A percentile compares a stretch with the other conserved stretches of the same genome.
phyloP scores from a whole-genome alignment of 352 stramenopile species.

The Pythium rishiriense region DNA sequence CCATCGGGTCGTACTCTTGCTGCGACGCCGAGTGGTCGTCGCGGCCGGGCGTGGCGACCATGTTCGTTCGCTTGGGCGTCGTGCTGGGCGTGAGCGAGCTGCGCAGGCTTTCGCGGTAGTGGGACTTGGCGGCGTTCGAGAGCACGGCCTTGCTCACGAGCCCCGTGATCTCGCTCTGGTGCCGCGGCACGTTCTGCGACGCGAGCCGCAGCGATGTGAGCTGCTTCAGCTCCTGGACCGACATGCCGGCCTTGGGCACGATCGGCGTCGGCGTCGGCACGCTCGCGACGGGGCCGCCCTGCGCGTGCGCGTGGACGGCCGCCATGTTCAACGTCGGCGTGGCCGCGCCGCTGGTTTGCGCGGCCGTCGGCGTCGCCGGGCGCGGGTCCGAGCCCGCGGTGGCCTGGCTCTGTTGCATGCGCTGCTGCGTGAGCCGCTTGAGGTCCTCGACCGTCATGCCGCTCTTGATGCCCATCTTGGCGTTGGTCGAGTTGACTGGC shows the following conservation, averaged over 20 bases:
- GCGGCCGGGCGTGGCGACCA: constrained; percentile 19
- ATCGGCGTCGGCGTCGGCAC: constrained; percentile 37
- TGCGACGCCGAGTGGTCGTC: constrained; percentile 9
- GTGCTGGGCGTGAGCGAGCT: constrained; percentile 53
- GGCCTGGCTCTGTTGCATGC: constrained; percentile 66
- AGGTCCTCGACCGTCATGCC: constrained; percentile 88
- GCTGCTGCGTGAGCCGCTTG: constrained; percentile 83
- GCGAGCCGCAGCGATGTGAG: constrained; percentile 77
- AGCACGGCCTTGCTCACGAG: constrained; percentile 79
- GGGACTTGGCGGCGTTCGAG: constrained; percentile 71
- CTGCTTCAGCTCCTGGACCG: constrained; percentile 86
- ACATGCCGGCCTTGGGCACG: constrained; percentile 80
- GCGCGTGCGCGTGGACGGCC: constrained; percentile 38
- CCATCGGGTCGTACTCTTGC: constrained; percentile 22
- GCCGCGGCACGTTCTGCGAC: constrained; percentile 61
- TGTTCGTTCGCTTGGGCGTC: constrained; percentile 44
- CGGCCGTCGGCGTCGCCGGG: constrained; percentile 40
- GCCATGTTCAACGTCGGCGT: constrained; percentile 72
- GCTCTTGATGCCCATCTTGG: constrained; percentile 88
- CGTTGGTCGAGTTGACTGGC: constrained; percentile 47
- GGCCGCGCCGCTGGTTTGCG: constrained; percentile 16
- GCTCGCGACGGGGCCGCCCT: not conserved
- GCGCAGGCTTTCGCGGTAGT: constrained; percentile 72
- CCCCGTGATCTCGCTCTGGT: constrained; percentile 66
- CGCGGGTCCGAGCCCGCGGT: constrained; percentile 20